Conservation (phyloP, 352 stramenopile species). For the Globisporangium sylvaticum region DNA sequence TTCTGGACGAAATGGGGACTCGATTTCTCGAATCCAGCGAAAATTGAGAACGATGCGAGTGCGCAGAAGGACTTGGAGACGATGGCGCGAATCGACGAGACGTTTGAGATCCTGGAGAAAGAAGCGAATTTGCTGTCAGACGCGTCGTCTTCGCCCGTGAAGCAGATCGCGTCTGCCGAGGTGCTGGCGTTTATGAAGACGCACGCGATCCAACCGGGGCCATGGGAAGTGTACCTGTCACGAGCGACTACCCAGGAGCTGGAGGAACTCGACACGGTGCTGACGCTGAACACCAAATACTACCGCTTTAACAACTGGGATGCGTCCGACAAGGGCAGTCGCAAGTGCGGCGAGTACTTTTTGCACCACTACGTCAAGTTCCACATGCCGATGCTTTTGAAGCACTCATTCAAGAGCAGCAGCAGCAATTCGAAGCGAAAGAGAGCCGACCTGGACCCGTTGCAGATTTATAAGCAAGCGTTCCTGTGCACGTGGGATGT, state of each 20-base stretch:
- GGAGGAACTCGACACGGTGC: constrained; percentile 60
- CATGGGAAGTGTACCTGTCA: constrained; percentile 79
- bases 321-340: constrained; percentile 60
- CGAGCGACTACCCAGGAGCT: constrained; percentile 62
- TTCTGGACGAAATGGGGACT: constrained; percentile 84
- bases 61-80: constrained; percentile 31
- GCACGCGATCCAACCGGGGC: constrained; percentile 63
- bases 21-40: constrained; percentile 44
- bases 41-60: constrained; percentile 21
- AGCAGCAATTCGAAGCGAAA: constrained; percentile 39
- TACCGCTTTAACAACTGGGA: constrained; percentile 76
- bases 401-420: constrained; percentile 47
- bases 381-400: constrained; percentile 68
- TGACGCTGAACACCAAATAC: constrained; percentile 74
- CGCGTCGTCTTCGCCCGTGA: constrained; percentile 65
- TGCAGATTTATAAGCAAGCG: constrained; percentile 66
- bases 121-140: constrained; percentile 49
- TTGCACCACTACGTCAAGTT: constrained; percentile 81
- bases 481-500: constrained; percentile 86
- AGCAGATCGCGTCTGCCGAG: constrained; percentile 52
- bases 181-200: constrained; percentile 80
- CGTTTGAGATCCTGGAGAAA: constrained; percentile 60
- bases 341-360: constrained; percentile 73
- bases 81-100: constrained; percentile 54
- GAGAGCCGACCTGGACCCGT: constrained; percentile 38